phyloP scores from a whole-genome alignment of 2,329 filamentous ascomycete genomes.

The Ascocoryne sarcoides region DNA sequence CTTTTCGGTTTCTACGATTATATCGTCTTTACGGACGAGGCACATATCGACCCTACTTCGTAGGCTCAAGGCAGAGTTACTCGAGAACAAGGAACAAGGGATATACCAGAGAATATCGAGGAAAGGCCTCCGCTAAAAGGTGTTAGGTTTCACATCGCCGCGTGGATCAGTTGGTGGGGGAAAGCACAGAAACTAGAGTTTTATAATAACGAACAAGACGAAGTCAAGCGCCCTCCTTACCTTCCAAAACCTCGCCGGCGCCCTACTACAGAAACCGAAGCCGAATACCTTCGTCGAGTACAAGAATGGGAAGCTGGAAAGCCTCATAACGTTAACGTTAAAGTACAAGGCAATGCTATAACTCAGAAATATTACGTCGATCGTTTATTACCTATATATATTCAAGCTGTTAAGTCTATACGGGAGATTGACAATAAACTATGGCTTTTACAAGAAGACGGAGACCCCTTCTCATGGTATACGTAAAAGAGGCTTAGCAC shows the following conservation, averaged over 20 bases:
- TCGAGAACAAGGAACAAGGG: constrained; percentile 5
- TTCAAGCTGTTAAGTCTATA: constrained; percentile 3
- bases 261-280: constrained; percentile 1
- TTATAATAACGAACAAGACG: constrained; percentile 11
- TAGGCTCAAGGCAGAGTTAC: constrained; percentile 1
- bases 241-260: constrained; percentile 8
- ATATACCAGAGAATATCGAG: constrained; percentile 11
- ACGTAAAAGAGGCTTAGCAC: no score
- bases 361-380: no score
- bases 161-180: constrained; percentile 7
- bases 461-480: no score
- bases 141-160: constrained; percentile 9
- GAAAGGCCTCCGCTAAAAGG: constrained; percentile 3
- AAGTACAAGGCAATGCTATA: constrained; percentile 8
- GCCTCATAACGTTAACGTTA: constrained; percentile 4
- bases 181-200: constrained; percentile 11
- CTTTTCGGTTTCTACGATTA: constrained; percentile 6
- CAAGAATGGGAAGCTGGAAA: constrained; percentile 8
- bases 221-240: neutral
- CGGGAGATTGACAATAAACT: no score
- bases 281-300: constrained; percentile 6
- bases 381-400: constrained; percentile 8
- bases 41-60: constrained; percentile 10
- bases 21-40: constrained; percentile 11
- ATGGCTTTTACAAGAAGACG: no score